Conservation (phyloP, 129 eudicot genomes). For the Flaveria brownii region DNA sequence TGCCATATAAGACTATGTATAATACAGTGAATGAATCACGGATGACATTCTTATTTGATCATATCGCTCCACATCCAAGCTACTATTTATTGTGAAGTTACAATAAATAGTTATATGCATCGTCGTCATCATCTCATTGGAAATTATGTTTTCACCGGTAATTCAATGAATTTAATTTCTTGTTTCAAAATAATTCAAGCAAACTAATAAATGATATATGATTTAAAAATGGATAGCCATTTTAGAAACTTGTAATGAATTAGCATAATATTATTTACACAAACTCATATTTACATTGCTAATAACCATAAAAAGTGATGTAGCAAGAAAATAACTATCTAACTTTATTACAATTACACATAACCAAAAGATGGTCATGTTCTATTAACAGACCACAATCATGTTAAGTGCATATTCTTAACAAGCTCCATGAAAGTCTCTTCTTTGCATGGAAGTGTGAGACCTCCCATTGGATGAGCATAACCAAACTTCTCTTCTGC, state of each 20-base stretch:
- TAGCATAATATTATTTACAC: background rate
- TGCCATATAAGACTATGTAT: too few species aligned
- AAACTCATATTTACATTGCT: background rate
- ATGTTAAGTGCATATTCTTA: background rate
- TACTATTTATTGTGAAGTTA: too few species aligned
- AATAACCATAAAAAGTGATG: background rate
- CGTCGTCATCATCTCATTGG: too few species aligned
- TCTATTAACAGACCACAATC: background rate
- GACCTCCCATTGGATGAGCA: slow-evolving; percentile 34
- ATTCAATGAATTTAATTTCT: too few species aligned
- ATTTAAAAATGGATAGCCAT: background rate
- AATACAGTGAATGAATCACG: too few species aligned
- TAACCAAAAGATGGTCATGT: background rate
- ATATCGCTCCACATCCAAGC: too few species aligned
- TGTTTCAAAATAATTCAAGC: too few species aligned
- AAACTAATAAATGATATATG: background rate
- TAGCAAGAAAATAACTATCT: background rate
- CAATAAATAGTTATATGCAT: too few species aligned
- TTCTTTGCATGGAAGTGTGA: slow-evolving; percentile 30
- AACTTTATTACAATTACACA: background rate
- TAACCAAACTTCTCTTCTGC: slow-evolving; percentile 22
- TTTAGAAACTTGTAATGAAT: background rate
- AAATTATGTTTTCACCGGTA: too few species aligned
- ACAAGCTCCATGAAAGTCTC: slow-evolving; percentile 26
- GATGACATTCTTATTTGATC: too few species aligned